A percentile compares a stretch with the other conserved stretches of the same genome.
These are phyloP conservation scores for Fistulina hepatica DNA, from an alignment of 1,284 basidiomycete genomes.

Conservation along the genomic window DNA sequence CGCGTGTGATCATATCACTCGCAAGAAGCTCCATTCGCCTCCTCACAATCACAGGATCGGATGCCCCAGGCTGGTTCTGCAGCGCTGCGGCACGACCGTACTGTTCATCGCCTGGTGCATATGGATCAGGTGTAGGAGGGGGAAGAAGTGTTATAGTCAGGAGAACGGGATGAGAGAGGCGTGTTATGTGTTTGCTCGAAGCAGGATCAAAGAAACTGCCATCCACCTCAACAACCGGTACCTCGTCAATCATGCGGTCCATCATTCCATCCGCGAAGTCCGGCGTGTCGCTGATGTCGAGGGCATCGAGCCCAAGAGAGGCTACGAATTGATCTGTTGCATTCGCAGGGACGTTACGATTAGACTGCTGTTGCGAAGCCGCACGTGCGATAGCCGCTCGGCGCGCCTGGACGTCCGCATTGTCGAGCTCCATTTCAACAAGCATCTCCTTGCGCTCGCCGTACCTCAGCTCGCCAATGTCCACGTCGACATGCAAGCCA, in stretches of 20 bases:
- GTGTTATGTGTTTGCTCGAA: constrained; percentile 68
- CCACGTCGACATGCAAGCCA: constrained; percentile 89
- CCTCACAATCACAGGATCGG: constrained; percentile 81
- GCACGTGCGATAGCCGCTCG: constrained; percentile 13
- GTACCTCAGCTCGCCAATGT: constrained; percentile 86
- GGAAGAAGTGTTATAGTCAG: constrained; percentile 83
- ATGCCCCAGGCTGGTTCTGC: constrained; percentile 31
- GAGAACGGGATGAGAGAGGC: constrained; percentile 79
- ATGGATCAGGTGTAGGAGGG: constrained; percentile 13
- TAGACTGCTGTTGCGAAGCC: constrained; percentile 8
- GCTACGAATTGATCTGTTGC: constrained; percentile 75
- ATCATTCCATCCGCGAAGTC: constrained; percentile 78
- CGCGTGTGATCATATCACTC: constrained; percentile 90
- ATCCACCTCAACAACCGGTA: constrained; percentile 86
- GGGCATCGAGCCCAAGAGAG: constrained; percentile 66
- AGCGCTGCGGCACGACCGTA: too few relatives aligned
- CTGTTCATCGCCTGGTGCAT: neutral
- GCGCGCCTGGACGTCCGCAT: constrained; percentile 43
- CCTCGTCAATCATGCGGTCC: constrained; percentile 87
- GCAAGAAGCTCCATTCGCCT: constrained; percentile 88
- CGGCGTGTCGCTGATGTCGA: constrained; percentile 56
- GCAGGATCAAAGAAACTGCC: constrained; percentile 87
- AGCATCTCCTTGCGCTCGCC: constrained; percentile 92
- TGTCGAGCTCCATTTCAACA: constrained; percentile 85
- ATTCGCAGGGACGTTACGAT: constrained; percentile 32